phyloP scores from a whole-genome alignment of 2,329 filamentous ascomycete species.

The Parastagonospora nodorum region DNA sequence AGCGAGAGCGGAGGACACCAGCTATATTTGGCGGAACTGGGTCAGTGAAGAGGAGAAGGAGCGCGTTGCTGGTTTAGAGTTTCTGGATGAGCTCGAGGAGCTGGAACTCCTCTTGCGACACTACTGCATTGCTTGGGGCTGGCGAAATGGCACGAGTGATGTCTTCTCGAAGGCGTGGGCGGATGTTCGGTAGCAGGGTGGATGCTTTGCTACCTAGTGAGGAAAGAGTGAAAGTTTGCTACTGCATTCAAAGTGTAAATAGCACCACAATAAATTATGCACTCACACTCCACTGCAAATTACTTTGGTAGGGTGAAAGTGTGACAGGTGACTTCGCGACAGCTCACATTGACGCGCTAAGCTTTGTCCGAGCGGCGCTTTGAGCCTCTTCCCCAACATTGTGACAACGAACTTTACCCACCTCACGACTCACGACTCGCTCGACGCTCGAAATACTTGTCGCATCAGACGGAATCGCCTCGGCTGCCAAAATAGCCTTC shows the following conservation, averaged over 20 bases:
- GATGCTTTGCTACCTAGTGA: background rate
- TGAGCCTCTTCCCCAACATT: conserved; percentile 11
- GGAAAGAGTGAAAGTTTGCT: background rate
- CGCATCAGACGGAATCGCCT: background rate
- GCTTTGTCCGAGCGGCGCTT: conserved; percentile 14
- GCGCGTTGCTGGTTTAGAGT: conserved; percentile 78
- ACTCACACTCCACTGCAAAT: background rate
- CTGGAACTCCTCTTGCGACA: conserved; percentile 85
- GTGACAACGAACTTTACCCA: conserved; percentile 7
- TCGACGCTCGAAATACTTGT: background rate
- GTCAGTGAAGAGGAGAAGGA: conserved; percentile 72
- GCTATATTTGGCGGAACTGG: conserved; percentile 80
- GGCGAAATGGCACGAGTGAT: conserved; percentile 59
- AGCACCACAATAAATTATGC: background rate
- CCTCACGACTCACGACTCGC: background rate
- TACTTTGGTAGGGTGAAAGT: background rate
- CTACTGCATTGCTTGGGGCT: conserved; percentile 90
- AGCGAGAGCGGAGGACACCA: conserved; percentile 63
- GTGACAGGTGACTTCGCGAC: conserved; percentile 15
- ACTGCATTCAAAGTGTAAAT: background rate
- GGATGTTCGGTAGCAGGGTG: conserved; percentile 24
- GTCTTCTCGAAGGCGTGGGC: conserved; percentile 43
- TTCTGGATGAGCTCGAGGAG: conserved; percentile 94
- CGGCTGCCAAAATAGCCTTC: background rate
- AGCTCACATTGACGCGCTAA: conserved; percentile 14